These are phyloP conservation scores for rapeseed (Brassica napus) DNA, from an alignment of 345 rosid species.

Conservation along the genomic window Da-Ae NC_063452.1:52429501-52430000, in stretches of 20 bases:
- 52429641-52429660: conserved; percentile 13
- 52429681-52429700: conserved; percentile 69
- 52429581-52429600: conserved; percentile 11
- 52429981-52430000: conserved; percentile 90
- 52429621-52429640: conserved; percentile 2
- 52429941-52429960: conserved; percentile 91
- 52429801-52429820: conserved; percentile 72
- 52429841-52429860: conserved; percentile 46
- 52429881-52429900: not conserved
- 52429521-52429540: not conserved
- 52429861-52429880: not conserved
- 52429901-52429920: not conserved
- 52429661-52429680: conserved; percentile 84
- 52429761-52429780: conserved; percentile 91
- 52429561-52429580: conserved; percentile 12
- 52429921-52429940: conserved; percentile 50
- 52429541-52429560: not conserved
- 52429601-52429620: not conserved
- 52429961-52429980: conserved; percentile 91
- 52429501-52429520: conserved; percentile 24
- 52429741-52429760: conserved; percentile 85
- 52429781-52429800: conserved; percentile 84
- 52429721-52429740: conserved; percentile 48
- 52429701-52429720: conserved; percentile 77
- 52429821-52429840: conserved; percentile 93